Evolutionary conservation across 768 basidiomycete genomes (phyloP), one percentile per base, ranked within the genome.

Genomic region (Suillus subluteus): DNA sequence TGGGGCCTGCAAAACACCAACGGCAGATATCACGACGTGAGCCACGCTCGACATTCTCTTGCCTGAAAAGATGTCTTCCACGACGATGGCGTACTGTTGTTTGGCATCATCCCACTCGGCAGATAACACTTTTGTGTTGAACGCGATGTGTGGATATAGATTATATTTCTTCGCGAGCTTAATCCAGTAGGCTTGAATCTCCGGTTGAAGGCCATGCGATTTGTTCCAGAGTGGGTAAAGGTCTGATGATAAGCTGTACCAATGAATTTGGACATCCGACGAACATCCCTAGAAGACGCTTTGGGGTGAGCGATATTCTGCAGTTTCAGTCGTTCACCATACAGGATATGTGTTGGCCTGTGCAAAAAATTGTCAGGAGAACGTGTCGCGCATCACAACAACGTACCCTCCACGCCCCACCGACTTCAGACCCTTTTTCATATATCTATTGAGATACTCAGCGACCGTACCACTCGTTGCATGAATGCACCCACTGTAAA

Each of bases 391-490:
- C 23, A 32, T 13, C 35, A 15, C 18, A 21, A 58, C 9, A 37
- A 76, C 83, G 69, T 64, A 86, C 85, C 66, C 82, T 76, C 85
- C 85, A 86, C 41, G 83, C 83, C 44, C 85, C 84, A 11, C 85
- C 85, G 21, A 86, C 77, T 41, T 81, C 80, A 3, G 62, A 58
- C 5, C 73, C 80, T 63, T 83, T 82, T 69, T 86, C 85, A 43
- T 79, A 83, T n/a, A 86, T 81, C 85, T 86, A 68, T 62, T 18
- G 26, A 7, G 3, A n/a, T 16, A 44, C 15, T 50, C 44, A 15
- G 26, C 15, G 35, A 65, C 13, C 30, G 35, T 21, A 4, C 38
- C 44, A 18, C 12, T n/a, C 62, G n/a, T 37, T 8, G 30, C 2
- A 38, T 59, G 11, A 18, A 43, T n/a, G 4, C 54, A 64, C 79